Base-by-base conservation (phyloP, 352 stramenopile species). In the Phytophthora parvispora region DNA sequence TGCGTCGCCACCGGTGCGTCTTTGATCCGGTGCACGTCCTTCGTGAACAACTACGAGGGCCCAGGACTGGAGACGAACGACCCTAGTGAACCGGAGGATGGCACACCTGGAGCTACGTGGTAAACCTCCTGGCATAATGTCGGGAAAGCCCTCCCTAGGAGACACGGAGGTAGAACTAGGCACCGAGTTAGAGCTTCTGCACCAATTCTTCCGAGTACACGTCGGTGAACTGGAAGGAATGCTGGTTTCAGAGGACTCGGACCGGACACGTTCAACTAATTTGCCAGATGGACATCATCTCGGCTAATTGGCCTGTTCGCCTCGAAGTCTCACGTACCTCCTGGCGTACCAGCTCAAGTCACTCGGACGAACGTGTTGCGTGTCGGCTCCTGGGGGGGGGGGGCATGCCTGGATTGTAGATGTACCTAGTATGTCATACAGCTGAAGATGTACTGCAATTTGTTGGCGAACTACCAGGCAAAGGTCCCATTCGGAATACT, bases 1-100 rank as follows among this genome's bases (percentile, higher is more conserved):
- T n/a, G 81, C 40, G 50, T 91, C 29, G 75, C 83, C 48, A 74
- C 75, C 6, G 84, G 92, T 47, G 60, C 86, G 3, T 74, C 90
- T 29, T 72, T 87, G 36, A 90, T 94, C 32, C 84, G 86, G 24
- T 94, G 92, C 64, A 74, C 71, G 13, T 92, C 84, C 0, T 94
- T 92, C 55, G 24, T 94, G 40, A 92, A 75, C 2, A 84, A 94
- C 67, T 94, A 88, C 53, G 86, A 92, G 43, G 84, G 90, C 53
- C 79, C 84, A 0, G 82, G 84, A 8, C 70, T 92, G 3, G 84
- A 90, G 69, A 43, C 68, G 0, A 70, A 67, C 2, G 64, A 75
- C 25, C 25, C 50, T 2, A 58, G 43, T 4, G 59, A 53, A 40
- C 51, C 52, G 3, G 42, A 60, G 22, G 58, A 62, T 15, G 31